Evolutionary conservation across 129 eudicot species (phyloP).

Genomic region (Pulicaria dysenterica): DNA sequence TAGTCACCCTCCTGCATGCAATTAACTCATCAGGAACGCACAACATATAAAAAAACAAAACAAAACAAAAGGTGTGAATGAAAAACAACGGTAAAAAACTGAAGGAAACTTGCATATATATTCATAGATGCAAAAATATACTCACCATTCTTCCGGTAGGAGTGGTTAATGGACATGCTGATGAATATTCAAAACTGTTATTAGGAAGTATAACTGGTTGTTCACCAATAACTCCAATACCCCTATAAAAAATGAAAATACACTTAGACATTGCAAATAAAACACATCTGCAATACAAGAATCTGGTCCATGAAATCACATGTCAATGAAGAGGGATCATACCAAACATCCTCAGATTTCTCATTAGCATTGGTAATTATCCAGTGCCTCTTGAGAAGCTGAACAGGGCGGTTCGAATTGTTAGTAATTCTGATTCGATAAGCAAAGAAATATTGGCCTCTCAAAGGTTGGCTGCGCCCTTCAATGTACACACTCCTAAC

Average conservation of each 20-base stretch:
- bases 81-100: neutral
- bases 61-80: neutral
- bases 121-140: slow-evolving; percentile 5
- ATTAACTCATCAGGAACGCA: neutral
- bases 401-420: slow-evolving; percentile 84
- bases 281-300: slow-evolving; percentile 8
- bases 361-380: slow-evolving; percentile 94
- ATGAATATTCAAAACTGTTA: slow-evolving; percentile 88
- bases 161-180: slow-evolving; percentile 92
- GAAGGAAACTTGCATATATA: neutral
- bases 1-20: slow-evolving; percentile 75
- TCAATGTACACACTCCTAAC: slow-evolving; percentile 93
- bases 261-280: neutral
- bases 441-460: slow-evolving; percentile 83
- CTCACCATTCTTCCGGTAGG: slow-evolving; percentile 95
- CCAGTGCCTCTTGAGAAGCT: slow-evolving; percentile 95
- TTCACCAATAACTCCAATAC: slow-evolving; percentile 94
- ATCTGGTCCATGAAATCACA: neutral
- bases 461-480: slow-evolving; percentile 83
- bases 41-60: neutral
- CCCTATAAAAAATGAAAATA: slow-evolving; percentile 52
- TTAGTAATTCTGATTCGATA: slow-evolving; percentile 94
- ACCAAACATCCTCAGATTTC: slow-evolving; percentile 89
- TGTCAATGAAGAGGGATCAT: slow-evolving; percentile 30
- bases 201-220: slow-evolving; percentile 97